Evolutionary conservation across 352 stramenopile species (phyloP), one percentile per base, ranked within the genome.

Genomic region (Labyrinthula sp.): DNA sequence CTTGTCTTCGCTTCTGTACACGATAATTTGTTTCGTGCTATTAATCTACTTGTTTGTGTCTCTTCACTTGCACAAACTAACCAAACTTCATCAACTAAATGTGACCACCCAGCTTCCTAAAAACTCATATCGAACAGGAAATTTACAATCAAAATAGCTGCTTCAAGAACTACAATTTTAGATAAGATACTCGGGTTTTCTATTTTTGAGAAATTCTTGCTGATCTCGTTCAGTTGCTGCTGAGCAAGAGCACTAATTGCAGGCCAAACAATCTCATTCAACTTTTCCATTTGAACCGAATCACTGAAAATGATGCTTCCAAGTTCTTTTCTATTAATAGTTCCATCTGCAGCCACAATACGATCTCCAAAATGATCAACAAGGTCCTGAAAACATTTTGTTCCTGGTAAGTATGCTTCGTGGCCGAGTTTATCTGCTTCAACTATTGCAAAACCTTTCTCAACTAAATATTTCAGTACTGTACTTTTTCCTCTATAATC

Each of bases 361-460:
- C 24, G n/a, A 0, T 52, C 43, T n/a, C 43, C 43, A 30, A 52
- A 52, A 14, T 52, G 43, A 4, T 6, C 43, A 9, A 52, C 43
- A n/a, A 52, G 17, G 1, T 52, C 4, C 15, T 45, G 15, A 8
- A 45, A 24, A 35, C 43, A 52, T 28, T 6, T 15, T 9, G 43
- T 52, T 3, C 43, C 43, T 4, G 43, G 43, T 2, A 36, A 34
- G 43, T 52, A 52, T 10, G 43, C 43, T 14, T 52, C 43, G 26
- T 52, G 43, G 9, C 43, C 43, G 37, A 52, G 43, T 24, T 35
- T 31, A 29, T 52, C 43, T 9, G 43, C 43, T n/a, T 52, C 47
- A 4, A 52, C 34, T 7, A 37, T 37, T 12, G 43, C 30, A 10
- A 22, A 22, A 20, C 17, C 38, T 7, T 27, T 17, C 8, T 49